Conservation (phyloP, 176 grass and related monocot genomes). For the Thalia dealbata region DNA sequence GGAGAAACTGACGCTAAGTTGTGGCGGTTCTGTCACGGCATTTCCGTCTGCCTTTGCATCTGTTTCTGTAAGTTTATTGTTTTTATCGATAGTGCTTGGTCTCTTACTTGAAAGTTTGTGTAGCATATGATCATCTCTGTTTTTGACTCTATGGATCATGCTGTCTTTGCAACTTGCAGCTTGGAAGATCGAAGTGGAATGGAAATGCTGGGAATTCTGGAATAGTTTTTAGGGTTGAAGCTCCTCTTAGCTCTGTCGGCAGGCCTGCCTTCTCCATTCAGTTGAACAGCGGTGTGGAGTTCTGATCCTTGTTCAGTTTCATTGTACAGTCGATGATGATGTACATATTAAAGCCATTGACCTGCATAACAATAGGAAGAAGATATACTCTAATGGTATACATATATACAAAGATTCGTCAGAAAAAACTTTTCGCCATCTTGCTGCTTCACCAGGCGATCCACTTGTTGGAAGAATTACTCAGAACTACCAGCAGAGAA, state of each 20-base stretch:
- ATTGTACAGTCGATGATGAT: neutral
- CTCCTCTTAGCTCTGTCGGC: slow-evolving; percentile 28
- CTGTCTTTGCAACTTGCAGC: slow-evolving; percentile 3
- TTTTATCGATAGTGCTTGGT: neutral
- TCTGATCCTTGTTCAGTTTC: slow-evolving; percentile 23
- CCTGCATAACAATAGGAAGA: neutral
- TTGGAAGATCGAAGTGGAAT: slow-evolving; percentile 50
- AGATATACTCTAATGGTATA: neutral
- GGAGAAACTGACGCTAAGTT: slow-evolving; percentile 32
- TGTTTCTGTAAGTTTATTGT: slow-evolving; percentile 33
- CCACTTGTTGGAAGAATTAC: neutral
- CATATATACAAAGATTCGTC: neutral
- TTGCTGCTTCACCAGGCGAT: neutral
- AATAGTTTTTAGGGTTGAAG: slow-evolving; percentile 40
- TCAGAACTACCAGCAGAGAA: neutral
- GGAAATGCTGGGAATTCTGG: slow-evolving; percentile 31
- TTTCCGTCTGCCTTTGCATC: slow-evolving; percentile 45
- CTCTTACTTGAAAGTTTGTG: neutral
- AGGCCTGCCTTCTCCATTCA: slow-evolving; percentile 47
- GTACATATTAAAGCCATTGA: neutral
- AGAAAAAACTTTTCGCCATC: neutral
- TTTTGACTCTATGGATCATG: neutral
- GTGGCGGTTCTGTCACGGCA: slow-evolving; percentile 33
- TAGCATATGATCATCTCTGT: neutral
- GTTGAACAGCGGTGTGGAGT: slow-evolving; percentile 60